Evolutionary conservation across 164 flowering plant genomes (phyloP), one percentile per base, ranked within the genome.

Genomic region (Paratinospora sagittata): DNA sequence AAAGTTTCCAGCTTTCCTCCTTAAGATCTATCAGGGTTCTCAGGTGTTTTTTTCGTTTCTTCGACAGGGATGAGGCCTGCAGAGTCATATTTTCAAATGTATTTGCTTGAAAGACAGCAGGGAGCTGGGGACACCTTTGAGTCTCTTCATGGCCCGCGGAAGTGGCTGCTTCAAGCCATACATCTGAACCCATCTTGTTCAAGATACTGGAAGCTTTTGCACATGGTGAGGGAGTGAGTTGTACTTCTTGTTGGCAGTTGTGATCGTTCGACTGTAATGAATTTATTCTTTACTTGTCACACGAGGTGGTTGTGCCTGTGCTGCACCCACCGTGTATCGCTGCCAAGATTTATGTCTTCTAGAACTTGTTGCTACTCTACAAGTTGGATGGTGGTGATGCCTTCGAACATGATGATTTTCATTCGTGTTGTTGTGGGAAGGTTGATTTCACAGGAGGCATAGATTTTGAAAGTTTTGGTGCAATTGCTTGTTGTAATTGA

Each of bases 141-240:
- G 69, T 74, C 55, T n/a, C 71, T 58, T 68, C 86, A 84, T 68
- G 77, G 72, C 73, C 82, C 90, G 6, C 66, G 63, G 69, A 81
- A 73, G 69, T 90, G 90, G 92, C 74, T 88, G 77, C 84, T 87
- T 39, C 86, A 86, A 17, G 92, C 98, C 39, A 87, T 92, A 72
- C 98, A 95, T 75, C 64, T 87, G 67, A 88, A 95, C 65, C 98
- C 98, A n/a, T 89, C 94, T 60, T 88, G 91, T 77, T 72, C 67
- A 33, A 86, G 97, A 78, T 95, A 90, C 78, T 90, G 98, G 98
- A 92, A 84, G 65, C 84, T 77, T 67, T 77, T 94, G 81, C 77
- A 72, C 36, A 90, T 79, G 83, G 45, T 79, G 65, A 52, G 72
- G 63, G 68, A 52, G 26, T 66, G 69, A 69, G 52, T 27, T 37